phyloP scores from a whole-genome alignment of 106 monocot species.

The Apostasia shenzhenica region DNA sequence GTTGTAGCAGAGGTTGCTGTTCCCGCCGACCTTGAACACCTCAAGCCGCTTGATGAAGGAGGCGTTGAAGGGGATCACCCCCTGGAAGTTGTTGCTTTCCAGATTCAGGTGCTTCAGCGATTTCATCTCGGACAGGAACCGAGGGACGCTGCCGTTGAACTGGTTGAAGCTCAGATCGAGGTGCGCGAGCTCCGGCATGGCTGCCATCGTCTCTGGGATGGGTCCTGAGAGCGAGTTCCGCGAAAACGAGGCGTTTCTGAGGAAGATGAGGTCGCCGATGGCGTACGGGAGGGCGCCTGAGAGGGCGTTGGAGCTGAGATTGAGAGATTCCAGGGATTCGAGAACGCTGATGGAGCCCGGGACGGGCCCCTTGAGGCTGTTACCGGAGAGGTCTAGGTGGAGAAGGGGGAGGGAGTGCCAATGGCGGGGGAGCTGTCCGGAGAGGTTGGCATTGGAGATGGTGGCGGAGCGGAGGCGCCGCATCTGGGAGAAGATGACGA shows the following conservation, averaged over 20 bases:
- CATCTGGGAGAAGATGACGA: slow-evolving; percentile 66
- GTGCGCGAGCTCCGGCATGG: slow-evolving; percentile 46
- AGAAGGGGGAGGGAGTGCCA: slow-evolving; percentile 66
- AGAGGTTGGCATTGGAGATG: slow-evolving; percentile 59
- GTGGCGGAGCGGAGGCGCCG: slow-evolving; percentile 32
- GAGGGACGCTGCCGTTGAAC: slow-evolving; percentile 71
- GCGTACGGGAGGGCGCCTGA: slow-evolving; percentile 36
- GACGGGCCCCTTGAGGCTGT: slow-evolving; percentile 6
- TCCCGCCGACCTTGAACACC: slow-evolving; percentile 62
- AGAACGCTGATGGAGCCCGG: slow-evolving; percentile 13
- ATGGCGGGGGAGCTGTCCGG: slow-evolving; percentile 60
- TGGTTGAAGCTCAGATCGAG: slow-evolving; percentile 78
- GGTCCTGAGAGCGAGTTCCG: slow-evolving; percentile 56
- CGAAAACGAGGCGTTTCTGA: slow-evolving; percentile 40
- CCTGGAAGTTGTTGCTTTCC: slow-evolving; percentile 71
- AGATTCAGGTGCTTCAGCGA: slow-evolving; percentile 48
- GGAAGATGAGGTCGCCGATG: slow-evolving; percentile 39
- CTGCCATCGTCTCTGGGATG: slow-evolving; percentile 42
- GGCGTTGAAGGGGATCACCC: slow-evolving; percentile 67
- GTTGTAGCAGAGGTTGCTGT: slow-evolving; percentile 78
- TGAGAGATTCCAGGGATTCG: slow-evolving; percentile 2
- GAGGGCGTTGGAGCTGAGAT: slow-evolving; percentile 9
- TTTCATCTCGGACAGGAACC: slow-evolving; percentile 46
- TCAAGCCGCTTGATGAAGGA: slow-evolving; percentile 52
- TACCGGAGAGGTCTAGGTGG: slow-evolving; percentile 19